phyloP scores from a whole-genome alignment of 208 protist genomes.

The Leishmania arabica region DNA sequence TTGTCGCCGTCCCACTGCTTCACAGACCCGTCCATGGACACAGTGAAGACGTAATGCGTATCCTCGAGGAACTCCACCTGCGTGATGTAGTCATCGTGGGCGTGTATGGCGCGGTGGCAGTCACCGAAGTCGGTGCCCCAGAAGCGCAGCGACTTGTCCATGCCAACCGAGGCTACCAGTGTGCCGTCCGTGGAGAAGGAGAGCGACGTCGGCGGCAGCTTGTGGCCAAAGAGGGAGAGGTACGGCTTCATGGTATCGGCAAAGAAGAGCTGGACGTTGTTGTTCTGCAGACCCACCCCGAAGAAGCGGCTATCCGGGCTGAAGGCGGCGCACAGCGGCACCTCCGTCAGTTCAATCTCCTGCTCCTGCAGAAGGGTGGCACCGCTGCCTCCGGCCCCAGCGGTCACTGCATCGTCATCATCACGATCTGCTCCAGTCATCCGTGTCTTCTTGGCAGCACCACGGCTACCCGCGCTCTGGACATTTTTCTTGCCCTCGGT shows the following conservation, averaged over 20 bases:
- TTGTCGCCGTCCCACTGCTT: slow-evolving; percentile 99
- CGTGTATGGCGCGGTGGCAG: slow-evolving; percentile 97
- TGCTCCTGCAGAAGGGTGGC: slow-evolving; percentile 62
- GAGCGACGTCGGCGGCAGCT: slow-evolving; percentile 95
- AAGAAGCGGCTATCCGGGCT: slow-evolving; percentile 88
- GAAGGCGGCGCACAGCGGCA: slow-evolving; percentile 88
- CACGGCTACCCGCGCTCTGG: neutral
- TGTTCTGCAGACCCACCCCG: slow-evolving; percentile 96
- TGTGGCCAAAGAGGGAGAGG: slow-evolving; percentile 98
- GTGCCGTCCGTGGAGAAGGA: slow-evolving; percentile 94
- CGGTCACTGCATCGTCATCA: slow-evolving; percentile 4
- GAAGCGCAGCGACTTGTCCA: slow-evolving; percentile 99
- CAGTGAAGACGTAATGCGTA: slow-evolving; percentile 98
- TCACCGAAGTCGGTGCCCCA: slow-evolving; percentile 98
- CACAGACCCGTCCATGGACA: slow-evolving; percentile 93
- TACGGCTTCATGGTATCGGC: slow-evolving; percentile 97
- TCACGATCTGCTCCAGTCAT: neutral
- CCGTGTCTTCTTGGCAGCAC: slow-evolving; percentile 8
- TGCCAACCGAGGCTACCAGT: slow-evolving; percentile 95
- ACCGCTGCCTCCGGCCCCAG: neutral
- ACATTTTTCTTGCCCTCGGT: slow-evolving; percentile 27
- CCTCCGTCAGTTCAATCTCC: slow-evolving; percentile 95
- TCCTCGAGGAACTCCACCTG: slow-evolving; percentile 94
- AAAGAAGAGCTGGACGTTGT: slow-evolving; percentile 98
- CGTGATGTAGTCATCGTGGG: slow-evolving; percentile 97